phyloP scores from a whole-genome alignment of 345 rosid species.

The Camelina hispida region DNA sequence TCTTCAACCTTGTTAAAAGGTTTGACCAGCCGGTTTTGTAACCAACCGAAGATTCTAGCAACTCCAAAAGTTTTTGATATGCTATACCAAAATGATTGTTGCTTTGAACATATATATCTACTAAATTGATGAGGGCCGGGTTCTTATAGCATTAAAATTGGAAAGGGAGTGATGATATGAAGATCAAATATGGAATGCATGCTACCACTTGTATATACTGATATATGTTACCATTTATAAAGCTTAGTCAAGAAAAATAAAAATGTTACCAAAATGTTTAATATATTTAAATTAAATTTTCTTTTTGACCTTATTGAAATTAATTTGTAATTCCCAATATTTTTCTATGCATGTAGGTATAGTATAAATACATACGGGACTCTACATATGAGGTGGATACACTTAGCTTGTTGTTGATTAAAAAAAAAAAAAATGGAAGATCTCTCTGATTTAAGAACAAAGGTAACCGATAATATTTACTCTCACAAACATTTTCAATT shows the following conservation, averaged over 20 bases:
- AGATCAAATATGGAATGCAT: background rate
- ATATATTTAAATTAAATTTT: background rate
- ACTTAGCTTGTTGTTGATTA: background rate
- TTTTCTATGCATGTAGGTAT: background rate
- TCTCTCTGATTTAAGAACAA: slow-evolving; percentile 1
- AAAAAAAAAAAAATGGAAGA: background rate
- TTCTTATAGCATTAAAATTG: background rate
- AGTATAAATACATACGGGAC: background rate
- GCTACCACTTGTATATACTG: background rate
- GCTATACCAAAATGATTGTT: background rate
- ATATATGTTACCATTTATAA: background rate
- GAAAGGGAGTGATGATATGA: background rate
- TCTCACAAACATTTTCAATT: background rate
- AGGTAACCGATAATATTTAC: background rate
- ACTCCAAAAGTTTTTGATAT: background rate
- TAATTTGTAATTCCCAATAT: background rate
- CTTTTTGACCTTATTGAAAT: too few relatives aligned
- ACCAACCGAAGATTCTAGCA: background rate
- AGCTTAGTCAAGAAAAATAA: background rate
- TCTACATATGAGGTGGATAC: background rate
- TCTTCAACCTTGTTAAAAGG: background rate
- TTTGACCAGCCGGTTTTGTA: background rate
- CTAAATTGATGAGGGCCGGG: background rate
- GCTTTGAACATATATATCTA: background rate
- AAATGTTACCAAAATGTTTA: slow-evolving; percentile 2